Evolutionary conservation across 2,329 filamentous ascomycete genomes (phyloP).

Genomic region (Sporothrix schenckii): DNA sequence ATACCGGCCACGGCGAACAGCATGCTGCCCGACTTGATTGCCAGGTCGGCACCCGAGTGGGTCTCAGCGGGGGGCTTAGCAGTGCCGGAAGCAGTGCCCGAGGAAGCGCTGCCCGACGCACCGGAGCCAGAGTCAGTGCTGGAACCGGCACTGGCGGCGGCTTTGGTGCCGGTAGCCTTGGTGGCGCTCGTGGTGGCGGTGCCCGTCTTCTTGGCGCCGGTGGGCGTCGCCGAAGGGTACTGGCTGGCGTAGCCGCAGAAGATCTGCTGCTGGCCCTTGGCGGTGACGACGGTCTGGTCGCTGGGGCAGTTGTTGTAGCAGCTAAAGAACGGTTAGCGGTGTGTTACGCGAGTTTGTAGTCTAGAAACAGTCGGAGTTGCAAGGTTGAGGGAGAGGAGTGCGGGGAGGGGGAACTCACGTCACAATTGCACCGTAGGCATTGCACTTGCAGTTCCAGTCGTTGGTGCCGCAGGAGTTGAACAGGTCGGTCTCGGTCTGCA

Average conservation of each 20-base stretch:
- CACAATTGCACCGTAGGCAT: constrained; percentile 49
- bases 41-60: constrained; percentile 39
- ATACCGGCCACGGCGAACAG: constrained; percentile 42
- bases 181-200: constrained; percentile 37
- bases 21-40: constrained; percentile 41
- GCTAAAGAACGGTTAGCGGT: constrained; percentile 38
- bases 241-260: constrained; percentile 53
- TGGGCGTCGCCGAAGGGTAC: constrained; percentile 44
- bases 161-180: constrained; percentile 21
- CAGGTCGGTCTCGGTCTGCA: constrained; percentile 45
- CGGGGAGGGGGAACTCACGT: constrained; percentile 46
- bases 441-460: constrained; percentile 55
- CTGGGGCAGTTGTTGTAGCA: constrained; percentile 60
- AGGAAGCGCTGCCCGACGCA: not conserved
- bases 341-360: too few species aligned
- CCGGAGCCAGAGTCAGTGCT: constrained; percentile 23
- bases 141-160: constrained; percentile 35
- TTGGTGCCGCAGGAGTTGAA: constrained; percentile 45
- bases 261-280: constrained; percentile 47
- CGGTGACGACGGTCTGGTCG: constrained; percentile 46
- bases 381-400: too few species aligned
- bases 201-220: constrained; percentile 37
- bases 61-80: constrained; percentile 34
- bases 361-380: too few species aligned
- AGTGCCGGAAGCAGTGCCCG: not conserved